phyloP scores from a whole-genome alignment of 2,329 filamentous ascomycete genomes.

The Sporothrix globosa region DNA sequence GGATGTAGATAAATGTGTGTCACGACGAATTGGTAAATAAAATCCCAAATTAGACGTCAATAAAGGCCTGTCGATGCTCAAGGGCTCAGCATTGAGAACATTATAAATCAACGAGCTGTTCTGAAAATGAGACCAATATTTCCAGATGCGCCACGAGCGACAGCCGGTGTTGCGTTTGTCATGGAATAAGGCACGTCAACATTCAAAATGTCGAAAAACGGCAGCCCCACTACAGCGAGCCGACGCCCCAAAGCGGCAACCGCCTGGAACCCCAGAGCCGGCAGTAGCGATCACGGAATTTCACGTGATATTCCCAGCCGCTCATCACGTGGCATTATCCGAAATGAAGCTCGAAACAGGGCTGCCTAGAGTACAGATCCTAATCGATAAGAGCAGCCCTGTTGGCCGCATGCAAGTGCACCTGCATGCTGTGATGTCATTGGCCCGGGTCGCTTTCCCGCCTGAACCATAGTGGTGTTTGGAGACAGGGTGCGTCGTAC shows the following conservation, averaged over 20 bases:
- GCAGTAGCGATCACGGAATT: slow-evolving; percentile 31
- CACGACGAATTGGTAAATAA: not conserved
- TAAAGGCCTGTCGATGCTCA: not conserved
- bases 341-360: not conserved
- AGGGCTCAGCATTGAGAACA: no score
- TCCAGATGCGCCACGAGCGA: not conserved
- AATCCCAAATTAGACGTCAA: not conserved
- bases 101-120: not conserved
- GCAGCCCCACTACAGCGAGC: not conserved
- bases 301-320: slow-evolving; percentile 31
- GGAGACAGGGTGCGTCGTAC: not conserved
- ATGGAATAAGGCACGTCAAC: slow-evolving; percentile 19
- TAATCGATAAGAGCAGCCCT: slow-evolving; percentile 25
- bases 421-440: slow-evolving; percentile 31
- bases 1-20: not conserved
- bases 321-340: slow-evolving; percentile 6
- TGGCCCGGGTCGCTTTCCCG: slow-evolving; percentile 12
- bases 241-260: slow-evolving; percentile 28
- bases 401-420: not conserved
- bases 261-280: not conserved
- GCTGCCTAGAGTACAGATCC: not conserved
- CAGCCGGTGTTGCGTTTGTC: slow-evolving; percentile 8
- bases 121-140: not conserved
- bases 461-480: not conserved
- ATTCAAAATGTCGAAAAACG: slow-evolving; percentile 16